Base-by-base conservation (phyloP, 2,329 filamentous ascomycete species). In the Aureobasidium sp. region DNA sequence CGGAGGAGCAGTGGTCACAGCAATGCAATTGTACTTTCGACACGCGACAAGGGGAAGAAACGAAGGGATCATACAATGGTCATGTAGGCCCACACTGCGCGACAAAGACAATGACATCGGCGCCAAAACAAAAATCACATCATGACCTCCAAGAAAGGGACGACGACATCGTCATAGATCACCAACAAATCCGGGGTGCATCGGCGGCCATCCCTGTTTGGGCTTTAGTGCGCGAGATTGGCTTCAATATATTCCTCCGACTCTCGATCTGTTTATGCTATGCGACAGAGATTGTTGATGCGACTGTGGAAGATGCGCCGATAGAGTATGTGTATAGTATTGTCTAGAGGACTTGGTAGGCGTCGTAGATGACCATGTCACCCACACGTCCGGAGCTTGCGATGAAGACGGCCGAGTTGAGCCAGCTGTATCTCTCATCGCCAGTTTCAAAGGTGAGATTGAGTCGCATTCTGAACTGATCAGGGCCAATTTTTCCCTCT, bases 381-480 rank as follows among this genome's bases (percentile, higher is more conserved):
- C 67, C 67, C 3, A 62, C 58, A 31, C 67, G 55, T 12, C 67
- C 67, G 8, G 66, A 67, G 51, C 64, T 66, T 4, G 67, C 67
- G n/a, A 69, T 60, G 37, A 65, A 67, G 11, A 68, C 67, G 7
- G 64, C 65, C 25, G 56, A 42, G 49, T 69, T 73, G 25, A 72
- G 61, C 69, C 69, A 70, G 27, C 64, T 64, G 49, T 72, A 73
- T 56, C 67, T 63, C 39, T 51, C 42, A 62, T 70, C 67, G 14
- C 68, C 70, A 31, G 66, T 70, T 57, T 72, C 69, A 49, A 72
- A 66, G 3, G 62, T 70, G 41, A 71, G 53, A 53, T 71, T 58
- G 53, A 72, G 62, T 0, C 69, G 66, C 69, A 72, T 72, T 61
- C 66, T 61, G 62, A 67, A 72, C 39, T 71, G 65, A 62, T 68